phyloP scores from a whole-genome alignment of 768 basidiomycete genomes.

The Termitomyces heimii region DNA sequence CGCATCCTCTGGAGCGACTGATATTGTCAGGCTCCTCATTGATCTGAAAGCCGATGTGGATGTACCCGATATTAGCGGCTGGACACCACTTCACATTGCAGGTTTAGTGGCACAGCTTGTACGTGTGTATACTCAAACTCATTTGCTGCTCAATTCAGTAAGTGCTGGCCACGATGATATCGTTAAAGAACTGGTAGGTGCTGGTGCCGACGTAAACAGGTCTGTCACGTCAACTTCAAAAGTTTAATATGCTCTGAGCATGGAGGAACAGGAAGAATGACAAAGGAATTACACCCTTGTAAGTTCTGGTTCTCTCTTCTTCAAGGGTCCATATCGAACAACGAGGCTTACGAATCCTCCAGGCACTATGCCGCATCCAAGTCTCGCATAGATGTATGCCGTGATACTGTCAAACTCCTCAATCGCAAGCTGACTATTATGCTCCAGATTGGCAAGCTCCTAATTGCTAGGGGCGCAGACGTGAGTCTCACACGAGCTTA shows the following conservation, averaged over 20 bases:
- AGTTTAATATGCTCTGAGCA: slow-evolving; percentile 14
- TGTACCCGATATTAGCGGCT: slow-evolving; percentile 58
- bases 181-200: slow-evolving; percentile 71
- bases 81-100: slow-evolving; percentile 79
- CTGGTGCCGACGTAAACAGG: slow-evolving; percentile 76
- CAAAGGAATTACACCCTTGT: slow-evolving; percentile 84
- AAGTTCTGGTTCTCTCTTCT: slow-evolving; percentile 23
- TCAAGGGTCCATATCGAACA: slow-evolving; percentile 9
- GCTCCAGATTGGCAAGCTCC: slow-evolving; percentile 75
- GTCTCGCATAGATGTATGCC: slow-evolving; percentile 71
- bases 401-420: slow-evolving; percentile 19
- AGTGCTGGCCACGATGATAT: slow-evolving; percentile 77
- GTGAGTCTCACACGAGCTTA: slow-evolving; percentile 47
- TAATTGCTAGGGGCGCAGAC: slow-evolving; percentile 87
- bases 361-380: slow-evolving; percentile 96
- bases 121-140: slow-evolving; percentile 7
- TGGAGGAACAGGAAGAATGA: slow-evolving; percentile 51
- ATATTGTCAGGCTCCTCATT: slow-evolving; percentile 62
- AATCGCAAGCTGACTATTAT: slow-evolving; percentile 22
- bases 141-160: slow-evolving; percentile 35
- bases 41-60: slow-evolving; percentile 68
- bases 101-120: slow-evolving; percentile 30
- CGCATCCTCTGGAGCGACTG: slow-evolving; percentile 64
- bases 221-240: slow-evolving; percentile 19
- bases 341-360: slow-evolving; percentile 15